These are phyloP conservation scores for Fusarium tupiense DNA, from an alignment of 2,329 filamentous ascomycete species.

Conservation along the genomic window DNA sequence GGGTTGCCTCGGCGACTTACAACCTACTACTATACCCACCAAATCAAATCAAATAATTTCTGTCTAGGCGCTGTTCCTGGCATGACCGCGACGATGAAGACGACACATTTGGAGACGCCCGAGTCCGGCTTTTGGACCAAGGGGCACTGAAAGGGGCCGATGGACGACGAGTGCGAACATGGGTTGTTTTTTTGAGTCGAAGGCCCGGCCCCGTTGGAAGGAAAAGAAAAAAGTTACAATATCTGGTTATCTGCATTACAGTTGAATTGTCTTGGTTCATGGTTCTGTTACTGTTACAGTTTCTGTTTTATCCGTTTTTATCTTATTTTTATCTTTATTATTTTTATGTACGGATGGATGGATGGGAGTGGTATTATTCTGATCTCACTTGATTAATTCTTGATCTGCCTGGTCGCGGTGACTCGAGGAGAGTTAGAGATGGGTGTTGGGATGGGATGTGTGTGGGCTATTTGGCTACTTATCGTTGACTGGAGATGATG, in stretches of 20 bases:
- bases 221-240: conserved; percentile 45
- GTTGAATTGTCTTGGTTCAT: conserved; percentile 26
- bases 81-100: conserved; percentile 48
- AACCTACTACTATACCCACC: conserved; percentile 53
- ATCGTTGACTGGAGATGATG: not conserved
- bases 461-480: conserved; percentile 20
- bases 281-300: conserved; percentile 22
- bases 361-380: conserved; percentile 9
- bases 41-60: conserved; percentile 48
- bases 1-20: conserved; percentile 50
- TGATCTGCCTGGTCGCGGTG: conserved; percentile 40
- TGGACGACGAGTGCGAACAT: conserved; percentile 19
- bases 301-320: conserved; percentile 13
- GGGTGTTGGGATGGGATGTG: conserved; percentile 4
- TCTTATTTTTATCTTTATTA: not conserved
- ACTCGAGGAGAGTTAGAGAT: conserved; percentile 20
- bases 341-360: not conserved
- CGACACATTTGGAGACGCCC: conserved; percentile 27
- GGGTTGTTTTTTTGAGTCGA: conserved; percentile 24
- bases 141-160: conserved; percentile 28
- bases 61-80: conserved; percentile 48
- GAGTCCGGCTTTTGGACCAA: conserved; percentile 32
- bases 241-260: conserved; percentile 36
- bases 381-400: conserved; percentile 38
- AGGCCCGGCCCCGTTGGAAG: conserved; percentile 29